Evolutionary conservation across 345 rosid species (phyloP), one percentile per base, ranked within the genome.

Genomic region (Moricandia arvensis): DNA sequence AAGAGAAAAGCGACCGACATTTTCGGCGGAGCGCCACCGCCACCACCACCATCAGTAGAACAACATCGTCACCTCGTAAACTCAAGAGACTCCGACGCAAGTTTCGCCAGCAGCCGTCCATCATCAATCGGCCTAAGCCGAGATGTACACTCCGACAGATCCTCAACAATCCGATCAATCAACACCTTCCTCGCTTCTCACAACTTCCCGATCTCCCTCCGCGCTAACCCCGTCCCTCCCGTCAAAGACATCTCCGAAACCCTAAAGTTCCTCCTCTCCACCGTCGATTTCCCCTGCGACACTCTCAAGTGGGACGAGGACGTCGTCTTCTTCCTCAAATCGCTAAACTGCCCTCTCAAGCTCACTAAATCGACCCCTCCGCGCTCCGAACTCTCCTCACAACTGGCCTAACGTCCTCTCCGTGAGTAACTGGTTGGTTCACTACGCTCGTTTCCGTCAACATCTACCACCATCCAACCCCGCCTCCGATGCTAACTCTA

Each of bases 81-180:
- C 38, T 81, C 89, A 4, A 89, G 98, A n/a, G 96, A 91, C 73
- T 94, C 98, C 70, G 98, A 91, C 79, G 95, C 88, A 11, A 91
- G 96, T 62, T 88, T 89, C 57, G 90, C 93, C 4, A 91, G 98
- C 77, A 88, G 96, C 77, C 96, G 93, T 6, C 98, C 98, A 0
- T 93, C 98, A 1, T 86, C 91, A 12, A 16, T 82, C 59, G 93
- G 93, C 18, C 34, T 82, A 64, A 86, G 87, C 59, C 86, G 93
- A 21, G 66, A 83, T 5, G 16, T 5, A 45, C 16, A 45, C 33
- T 60, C 84, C 9, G 95, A 94, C 47, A 86, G 91, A 12, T 64
- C 63, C 29, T 63, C 88, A 2, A 86, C 86, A 6, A 78, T 89
- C 65, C 91, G 92, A 1, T 61, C 86, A 38, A 79, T 94, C 79